phyloP scores from a whole-genome alignment of 176 grass and related monocot species.

The Ampelocalamus luodianensis region DNA sequence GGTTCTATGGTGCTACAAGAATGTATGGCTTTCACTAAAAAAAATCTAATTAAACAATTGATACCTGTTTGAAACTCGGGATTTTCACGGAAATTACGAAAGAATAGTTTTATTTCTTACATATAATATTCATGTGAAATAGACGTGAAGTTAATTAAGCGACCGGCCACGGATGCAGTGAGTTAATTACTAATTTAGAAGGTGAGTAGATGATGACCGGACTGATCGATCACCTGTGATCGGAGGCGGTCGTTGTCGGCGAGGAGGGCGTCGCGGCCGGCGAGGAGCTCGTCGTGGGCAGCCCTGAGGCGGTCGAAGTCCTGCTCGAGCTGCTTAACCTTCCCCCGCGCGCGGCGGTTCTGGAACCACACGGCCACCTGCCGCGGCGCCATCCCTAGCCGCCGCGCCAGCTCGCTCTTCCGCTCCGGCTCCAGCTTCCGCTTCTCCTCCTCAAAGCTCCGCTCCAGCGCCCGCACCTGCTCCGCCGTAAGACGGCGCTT shows the following conservation, averaged over 20 bases:
- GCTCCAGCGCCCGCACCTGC: conserved; percentile 72
- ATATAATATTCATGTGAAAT: too few relatives aligned
- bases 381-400: conserved; percentile 81
- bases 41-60: not conserved
- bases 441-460: conserved; percentile 82
- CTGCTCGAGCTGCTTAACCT: conserved; percentile 80
- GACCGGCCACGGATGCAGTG: not conserved
- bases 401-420: conserved; percentile 81
- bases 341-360: conserved; percentile 96
- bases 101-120: not conserved
- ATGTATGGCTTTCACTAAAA: not conserved
- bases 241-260: conserved; percentile 82
- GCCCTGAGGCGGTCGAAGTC: conserved; percentile 77
- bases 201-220: not conserved
- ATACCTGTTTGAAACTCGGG: not conserved
- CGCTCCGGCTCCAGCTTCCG: conserved; percentile 87
- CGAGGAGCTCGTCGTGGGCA: conserved; percentile 68
- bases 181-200: not conserved
- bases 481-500: conserved; percentile 91
- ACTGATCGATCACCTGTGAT: conserved; percentile 53
- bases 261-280: conserved; percentile 60
- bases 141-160: not conserved
- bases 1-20: too few relatives aligned
- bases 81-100: not conserved
- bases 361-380: conserved; percentile 99